phyloP scores from a whole-genome alignment of 345 rosid species.

The Heritiera fomes region DNA sequence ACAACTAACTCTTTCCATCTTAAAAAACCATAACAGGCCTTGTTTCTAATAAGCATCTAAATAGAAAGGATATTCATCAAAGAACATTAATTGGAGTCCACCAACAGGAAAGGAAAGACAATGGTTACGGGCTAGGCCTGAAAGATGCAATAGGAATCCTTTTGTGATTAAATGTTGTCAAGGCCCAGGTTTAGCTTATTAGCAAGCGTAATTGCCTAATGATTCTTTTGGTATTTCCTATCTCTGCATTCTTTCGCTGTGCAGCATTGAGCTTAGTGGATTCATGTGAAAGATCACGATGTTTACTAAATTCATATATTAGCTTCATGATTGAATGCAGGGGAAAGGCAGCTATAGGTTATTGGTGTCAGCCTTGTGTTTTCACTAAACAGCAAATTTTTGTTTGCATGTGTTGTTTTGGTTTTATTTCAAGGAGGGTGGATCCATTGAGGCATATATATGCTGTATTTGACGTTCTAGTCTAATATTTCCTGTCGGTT shows the following conservation, averaged over 20 bases:
- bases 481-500: background rate
- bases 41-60: background rate
- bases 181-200: background rate
- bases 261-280: background rate
- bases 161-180: background rate
- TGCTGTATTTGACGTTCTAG: background rate
- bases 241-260: background rate
- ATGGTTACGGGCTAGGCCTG: background rate
- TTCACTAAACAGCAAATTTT: background rate
- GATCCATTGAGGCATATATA: background rate
- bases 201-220: background rate
- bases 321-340: background rate
- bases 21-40: background rate
- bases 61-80: background rate
- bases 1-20: background rate
- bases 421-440: background rate
- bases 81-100: background rate
- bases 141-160: background rate
- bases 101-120: background rate
- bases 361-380: background rate
- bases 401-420: background rate
- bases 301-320: constrained; percentile 2
- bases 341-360: background rate
- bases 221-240: background rate
- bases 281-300: background rate